Evolutionary conservation across 805 yeast genomes (phyloP).

Genomic region (Nakazawaea ishiwadae): DNA sequence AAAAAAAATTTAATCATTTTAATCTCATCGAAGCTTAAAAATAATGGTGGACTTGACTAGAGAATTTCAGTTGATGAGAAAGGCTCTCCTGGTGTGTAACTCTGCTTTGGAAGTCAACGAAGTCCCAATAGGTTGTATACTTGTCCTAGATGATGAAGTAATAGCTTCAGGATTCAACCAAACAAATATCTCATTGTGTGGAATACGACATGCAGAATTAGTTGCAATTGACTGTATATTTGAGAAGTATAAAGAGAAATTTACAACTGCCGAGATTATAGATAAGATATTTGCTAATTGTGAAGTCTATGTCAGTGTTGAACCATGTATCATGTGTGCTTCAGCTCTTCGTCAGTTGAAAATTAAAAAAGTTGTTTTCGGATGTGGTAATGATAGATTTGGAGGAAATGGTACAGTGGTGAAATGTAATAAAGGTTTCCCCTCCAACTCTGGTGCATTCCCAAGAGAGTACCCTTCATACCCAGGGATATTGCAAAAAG

Average conservation of each 20-base stretch:
- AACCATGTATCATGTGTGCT: slow-evolving; percentile 98
- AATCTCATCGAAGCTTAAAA: no score
- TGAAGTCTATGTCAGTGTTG: slow-evolving; percentile 87
- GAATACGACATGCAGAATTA: slow-evolving; percentile 92
- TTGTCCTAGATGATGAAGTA: slow-evolving; percentile 49
- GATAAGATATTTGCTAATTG: slow-evolving; percentile 44
- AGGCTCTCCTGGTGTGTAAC: slow-evolving; percentile 53
- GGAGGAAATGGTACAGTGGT: slow-evolving; percentile 92
- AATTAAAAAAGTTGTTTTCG: slow-evolving; percentile 71
- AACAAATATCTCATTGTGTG: slow-evolving; percentile 80
- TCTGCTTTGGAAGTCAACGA: slow-evolving; percentile 63
- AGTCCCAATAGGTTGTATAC: slow-evolving; percentile 83
- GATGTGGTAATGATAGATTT: slow-evolving; percentile 92
- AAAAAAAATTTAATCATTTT: background rate
- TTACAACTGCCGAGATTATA: slow-evolving; percentile 15
- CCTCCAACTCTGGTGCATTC: slow-evolving; percentile 34
- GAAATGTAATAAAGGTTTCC: slow-evolving; percentile 24
- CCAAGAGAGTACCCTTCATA: slow-evolving; percentile 43
- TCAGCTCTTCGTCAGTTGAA: slow-evolving; percentile 81
- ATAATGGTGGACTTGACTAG: slow-evolving; percentile 7
- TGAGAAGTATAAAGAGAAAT: slow-evolving; percentile 22
- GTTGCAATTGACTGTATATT: slow-evolving; percentile 62
- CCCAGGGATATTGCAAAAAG: slow-evolving; percentile 78
- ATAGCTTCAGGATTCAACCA: slow-evolving; percentile 79
- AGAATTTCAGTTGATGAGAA: slow-evolving; percentile 40